Conservation (phyloP, 1,284 basidiomycete species). For the Puccinia brachypodii region DNA sequence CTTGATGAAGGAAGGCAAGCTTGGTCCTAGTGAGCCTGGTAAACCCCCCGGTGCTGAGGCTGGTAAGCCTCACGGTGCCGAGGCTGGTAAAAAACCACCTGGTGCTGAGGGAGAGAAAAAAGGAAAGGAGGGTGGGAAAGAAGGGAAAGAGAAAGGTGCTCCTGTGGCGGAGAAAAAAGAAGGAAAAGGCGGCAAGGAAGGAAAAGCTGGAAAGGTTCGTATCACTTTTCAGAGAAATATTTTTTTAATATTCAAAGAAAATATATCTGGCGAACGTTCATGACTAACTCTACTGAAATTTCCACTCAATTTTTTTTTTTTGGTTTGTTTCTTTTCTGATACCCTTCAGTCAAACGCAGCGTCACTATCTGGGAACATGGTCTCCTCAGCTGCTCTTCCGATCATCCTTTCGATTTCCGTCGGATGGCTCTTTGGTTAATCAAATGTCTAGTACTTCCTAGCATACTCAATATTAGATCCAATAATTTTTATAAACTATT, state of each 20-base stretch:
- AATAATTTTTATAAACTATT: neutral
- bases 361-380: neutral
- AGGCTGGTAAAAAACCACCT: neutral
- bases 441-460: neutral
- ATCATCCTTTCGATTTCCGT: constrained; percentile 6
- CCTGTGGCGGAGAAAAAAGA: neutral
- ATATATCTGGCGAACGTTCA: neutral
- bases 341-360: neutral
- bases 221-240: too few relatives aligned
- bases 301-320: neutral
- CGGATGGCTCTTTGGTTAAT: constrained; percentile 21
- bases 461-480: neutral
- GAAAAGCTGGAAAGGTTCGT: neutral
- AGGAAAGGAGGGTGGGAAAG: neutral
- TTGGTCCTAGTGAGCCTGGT: too few relatives aligned
- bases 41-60: too few relatives aligned
- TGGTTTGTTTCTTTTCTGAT: too few relatives aligned
- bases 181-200: neutral
- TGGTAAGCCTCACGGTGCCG: too few relatives aligned
- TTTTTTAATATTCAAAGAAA: neutral
- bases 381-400: neutral
- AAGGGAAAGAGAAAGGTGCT: neutral
- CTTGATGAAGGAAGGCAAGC: too few relatives aligned
- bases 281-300: neutral
- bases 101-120: neutral